Percentiles rank a stretch among this genome's conserved stretches.
Evolutionary conservation across 768 basidiomycete genomes (phyloP).

Genomic region (Mycena pura): DNA sequence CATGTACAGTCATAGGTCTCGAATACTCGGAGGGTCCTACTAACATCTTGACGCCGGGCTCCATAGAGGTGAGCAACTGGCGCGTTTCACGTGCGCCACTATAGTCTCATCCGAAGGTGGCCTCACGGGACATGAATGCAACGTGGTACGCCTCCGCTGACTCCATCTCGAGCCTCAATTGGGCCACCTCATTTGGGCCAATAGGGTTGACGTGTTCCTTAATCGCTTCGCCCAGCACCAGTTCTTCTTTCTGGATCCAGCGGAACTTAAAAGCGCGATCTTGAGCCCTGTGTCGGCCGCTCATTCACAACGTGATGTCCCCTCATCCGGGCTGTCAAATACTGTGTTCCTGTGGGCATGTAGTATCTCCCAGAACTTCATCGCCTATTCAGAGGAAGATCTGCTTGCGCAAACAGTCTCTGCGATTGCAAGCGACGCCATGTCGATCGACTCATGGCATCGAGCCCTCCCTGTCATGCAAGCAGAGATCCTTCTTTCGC

Average conservation of each 20-base stretch:
- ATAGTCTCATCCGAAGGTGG: no score
- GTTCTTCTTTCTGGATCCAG: constrained; percentile 8
- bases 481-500: constrained; percentile 9
- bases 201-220: constrained; percentile 1
- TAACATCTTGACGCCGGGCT: no score
- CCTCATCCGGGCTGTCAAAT: not conserved
- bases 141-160: no score
- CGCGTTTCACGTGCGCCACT: no score
- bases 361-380: not conserved
- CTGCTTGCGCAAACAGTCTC: not conserved
- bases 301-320: not conserved
- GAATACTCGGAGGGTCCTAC: no score
- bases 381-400: not conserved
- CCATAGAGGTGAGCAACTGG: no score
- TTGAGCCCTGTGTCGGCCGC: not conserved
- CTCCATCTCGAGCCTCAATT: no score
- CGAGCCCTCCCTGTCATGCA: constrained; percentile 10
- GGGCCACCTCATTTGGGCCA: no score
- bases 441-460: not conserved
- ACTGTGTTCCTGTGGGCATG: constrained; percentile 19
- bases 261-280: not conserved
- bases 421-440: not conserved
- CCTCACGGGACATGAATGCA: no score
- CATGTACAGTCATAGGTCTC: no score
- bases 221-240: not conserved